These are phyloP conservation scores for Chaetomium tenue DNA, from an alignment of 495 filamentous ascomycete genomes.

Conservation along the genomic window DNA sequence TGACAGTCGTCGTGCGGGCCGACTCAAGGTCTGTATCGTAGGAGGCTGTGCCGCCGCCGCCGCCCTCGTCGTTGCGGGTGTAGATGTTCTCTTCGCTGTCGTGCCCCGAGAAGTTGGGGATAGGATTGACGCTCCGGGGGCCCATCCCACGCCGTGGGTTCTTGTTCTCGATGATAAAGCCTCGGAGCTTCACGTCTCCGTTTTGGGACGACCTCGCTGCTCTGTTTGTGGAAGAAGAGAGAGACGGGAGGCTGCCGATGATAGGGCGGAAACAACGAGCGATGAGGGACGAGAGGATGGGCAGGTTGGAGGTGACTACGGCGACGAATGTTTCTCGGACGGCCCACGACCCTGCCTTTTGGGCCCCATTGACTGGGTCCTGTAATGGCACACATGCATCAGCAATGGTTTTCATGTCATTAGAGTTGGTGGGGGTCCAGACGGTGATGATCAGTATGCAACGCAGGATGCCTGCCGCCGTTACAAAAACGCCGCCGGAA, in stretches of 20 bases:
- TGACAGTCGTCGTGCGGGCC: neutral
- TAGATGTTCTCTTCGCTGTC: conserved; percentile 51
- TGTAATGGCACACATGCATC: conserved; percentile 16
- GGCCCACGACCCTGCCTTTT: conserved; percentile 49
- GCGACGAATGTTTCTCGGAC: conserved; percentile 54
- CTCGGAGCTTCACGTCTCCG: conserved; percentile 22
- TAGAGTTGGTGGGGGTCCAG: conserved; percentile 4
- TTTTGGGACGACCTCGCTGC: conserved; percentile 31
- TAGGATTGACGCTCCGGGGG: conserved; percentile 44
- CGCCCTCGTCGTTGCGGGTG: neutral
- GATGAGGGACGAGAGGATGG: conserved; percentile 52
- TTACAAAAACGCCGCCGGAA: conserved; percentile 50
- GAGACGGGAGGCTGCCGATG: conserved; percentile 33
- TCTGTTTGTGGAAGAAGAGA: conserved; percentile 27
- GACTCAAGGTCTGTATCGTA: conserved; percentile 23
- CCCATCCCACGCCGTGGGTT: conserved; percentile 44
- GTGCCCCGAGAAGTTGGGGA: conserved; percentile 46
- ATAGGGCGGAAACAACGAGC: conserved; percentile 39
- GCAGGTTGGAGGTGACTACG: conserved; percentile 53
- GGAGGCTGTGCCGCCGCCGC: neutral
- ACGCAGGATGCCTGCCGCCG: conserved; percentile 49
- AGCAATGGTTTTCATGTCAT: neutral
- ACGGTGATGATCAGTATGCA: conserved; percentile 48
- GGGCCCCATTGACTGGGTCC: conserved; percentile 46
- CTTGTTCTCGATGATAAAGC: conserved; percentile 39